Conservation (phyloP, 164 flowering plant species). For the Magnolia sinica region DNA sequence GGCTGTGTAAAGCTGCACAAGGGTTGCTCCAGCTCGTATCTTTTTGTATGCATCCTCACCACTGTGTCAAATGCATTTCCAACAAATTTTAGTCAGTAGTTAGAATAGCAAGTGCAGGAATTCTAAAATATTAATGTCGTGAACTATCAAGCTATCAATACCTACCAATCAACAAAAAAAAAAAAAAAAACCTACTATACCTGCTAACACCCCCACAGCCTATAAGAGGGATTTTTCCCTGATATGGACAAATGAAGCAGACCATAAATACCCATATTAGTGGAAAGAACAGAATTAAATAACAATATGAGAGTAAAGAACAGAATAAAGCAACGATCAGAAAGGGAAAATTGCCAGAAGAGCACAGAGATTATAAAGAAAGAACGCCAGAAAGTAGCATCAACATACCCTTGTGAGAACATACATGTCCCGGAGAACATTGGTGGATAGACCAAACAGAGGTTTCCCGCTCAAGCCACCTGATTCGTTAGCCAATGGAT, state of each 20-base stretch:
- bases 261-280: conserved; percentile 5
- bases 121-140: background rate
- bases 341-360: background rate
- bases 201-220: conserved; percentile 97
- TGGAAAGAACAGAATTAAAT: background rate
- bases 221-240: conserved; percentile 90
- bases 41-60: conserved; percentile 97
- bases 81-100: conserved; percentile 1
- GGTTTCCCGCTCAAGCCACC: conserved; percentile 99
- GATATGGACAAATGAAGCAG: conserved; percentile 14
- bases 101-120: background rate
- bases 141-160: too few species aligned
- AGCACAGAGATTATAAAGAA: background rate
- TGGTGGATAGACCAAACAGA: conserved; percentile 70
- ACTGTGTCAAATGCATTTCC: conserved; percentile 37
- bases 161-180: background rate
- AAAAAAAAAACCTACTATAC: conserved; percentile 25
- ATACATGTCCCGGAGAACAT: conserved; percentile 86
- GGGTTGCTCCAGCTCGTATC: conserved; percentile 91
- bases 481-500: conserved; percentile 65
- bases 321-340: background rate
- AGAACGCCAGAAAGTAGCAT: background rate
- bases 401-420: conserved; percentile 73
- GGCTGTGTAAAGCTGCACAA: conserved; percentile 90
- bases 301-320: background rate